Percentiles rank a stretch among this genome's conserved stretches.
phyloP scores from a whole-genome alignment of 2,329 filamentous ascomycete species.

The Sporothrix dimorphospora region DNA sequence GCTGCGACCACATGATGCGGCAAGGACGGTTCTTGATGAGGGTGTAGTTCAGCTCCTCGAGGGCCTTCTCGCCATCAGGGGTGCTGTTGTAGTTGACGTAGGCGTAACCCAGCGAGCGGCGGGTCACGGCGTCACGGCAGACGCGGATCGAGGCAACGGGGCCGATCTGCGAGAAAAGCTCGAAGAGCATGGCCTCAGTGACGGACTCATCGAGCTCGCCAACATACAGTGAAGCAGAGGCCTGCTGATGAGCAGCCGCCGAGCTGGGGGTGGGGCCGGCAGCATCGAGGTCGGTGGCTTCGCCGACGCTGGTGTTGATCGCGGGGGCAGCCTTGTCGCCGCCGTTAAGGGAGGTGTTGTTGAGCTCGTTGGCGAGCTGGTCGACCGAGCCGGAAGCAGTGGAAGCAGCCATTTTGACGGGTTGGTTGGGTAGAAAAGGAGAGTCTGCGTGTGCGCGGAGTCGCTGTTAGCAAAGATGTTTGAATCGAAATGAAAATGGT shows the following conservation, averaged over 20 bases:
- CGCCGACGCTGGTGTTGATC: constrained; percentile 72
- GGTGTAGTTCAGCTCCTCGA: constrained; percentile 99
- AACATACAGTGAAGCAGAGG: constrained; percentile 97
- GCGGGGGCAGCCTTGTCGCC: constrained; percentile 66
- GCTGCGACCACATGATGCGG: constrained; percentile 99
- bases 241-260: constrained; percentile 76
- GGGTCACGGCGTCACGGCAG: constrained; percentile 97
- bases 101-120: constrained; percentile 97
- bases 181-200: constrained; percentile 99
- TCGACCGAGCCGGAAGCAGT: constrained; percentile 68
- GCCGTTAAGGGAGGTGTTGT: constrained; percentile 70
- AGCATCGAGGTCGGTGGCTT: constrained; percentile 62
- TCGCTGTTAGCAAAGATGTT: constrained; percentile 31
- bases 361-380: constrained; percentile 78
- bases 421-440: constrained; percentile 35
- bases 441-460: constrained; percentile 31
- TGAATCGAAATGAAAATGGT: neutral
- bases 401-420: constrained; percentile 63
- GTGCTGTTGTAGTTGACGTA: constrained; percentile 99
- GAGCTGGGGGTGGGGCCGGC: constrained; percentile 73
- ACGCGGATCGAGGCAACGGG: constrained; percentile 99
- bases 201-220: constrained; percentile 97
- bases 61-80: constrained; percentile 91
- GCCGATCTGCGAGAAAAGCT: constrained; percentile 99
- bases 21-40: constrained; percentile 98